A percentile compares a stretch with the other conserved stretches of the same genome.
Conservation (phyloP, 2,329 filamentous ascomycete genomes). For the Trichoderma lentiforme region DNA sequence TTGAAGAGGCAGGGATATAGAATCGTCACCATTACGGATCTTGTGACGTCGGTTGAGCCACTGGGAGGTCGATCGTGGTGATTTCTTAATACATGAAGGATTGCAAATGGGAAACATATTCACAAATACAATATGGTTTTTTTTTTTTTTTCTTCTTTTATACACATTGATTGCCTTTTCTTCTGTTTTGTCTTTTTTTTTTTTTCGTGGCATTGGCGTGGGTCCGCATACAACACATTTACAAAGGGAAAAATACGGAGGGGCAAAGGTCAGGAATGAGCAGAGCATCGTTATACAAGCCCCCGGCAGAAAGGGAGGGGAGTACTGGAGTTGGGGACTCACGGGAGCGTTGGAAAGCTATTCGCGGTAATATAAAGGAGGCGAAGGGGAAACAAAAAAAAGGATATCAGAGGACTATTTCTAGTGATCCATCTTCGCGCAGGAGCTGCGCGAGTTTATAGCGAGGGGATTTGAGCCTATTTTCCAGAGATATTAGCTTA, state of each 20-base stretch:
- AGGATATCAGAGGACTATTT: constrained; percentile 23
- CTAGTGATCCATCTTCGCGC: constrained; percentile 33
- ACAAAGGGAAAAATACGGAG: not conserved
- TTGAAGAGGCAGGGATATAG: constrained; percentile 66
- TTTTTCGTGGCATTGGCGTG: not conserved
- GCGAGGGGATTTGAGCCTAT: constrained; percentile 32
- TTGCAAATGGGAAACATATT: not conserved
- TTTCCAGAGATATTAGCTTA: not conserved
- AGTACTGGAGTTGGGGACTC: constrained; percentile 15
- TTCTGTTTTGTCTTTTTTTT: not conserved
- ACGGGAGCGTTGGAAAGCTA: not conserved
- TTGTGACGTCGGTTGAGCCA: constrained; percentile 47
- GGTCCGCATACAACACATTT: not conserved
- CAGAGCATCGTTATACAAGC: not conserved
- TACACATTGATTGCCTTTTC: not conserved
- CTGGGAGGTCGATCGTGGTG: constrained; percentile 25
- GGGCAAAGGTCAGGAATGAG: not conserved
- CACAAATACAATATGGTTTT: not conserved
- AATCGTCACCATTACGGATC: constrained; percentile 67
- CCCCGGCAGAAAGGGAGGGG: not conserved
- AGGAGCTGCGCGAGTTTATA: constrained; percentile 32
- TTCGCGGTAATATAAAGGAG: not conserved
- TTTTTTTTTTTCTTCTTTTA: not conserved
- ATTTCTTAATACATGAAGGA: not conserved
- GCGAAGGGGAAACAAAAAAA: not conserved